Evolutionary conservation across 2,329 filamentous ascomycete species (phyloP), one percentile per base, ranked within the genome.

Genomic region (Aureobasidium sp.): DNA sequence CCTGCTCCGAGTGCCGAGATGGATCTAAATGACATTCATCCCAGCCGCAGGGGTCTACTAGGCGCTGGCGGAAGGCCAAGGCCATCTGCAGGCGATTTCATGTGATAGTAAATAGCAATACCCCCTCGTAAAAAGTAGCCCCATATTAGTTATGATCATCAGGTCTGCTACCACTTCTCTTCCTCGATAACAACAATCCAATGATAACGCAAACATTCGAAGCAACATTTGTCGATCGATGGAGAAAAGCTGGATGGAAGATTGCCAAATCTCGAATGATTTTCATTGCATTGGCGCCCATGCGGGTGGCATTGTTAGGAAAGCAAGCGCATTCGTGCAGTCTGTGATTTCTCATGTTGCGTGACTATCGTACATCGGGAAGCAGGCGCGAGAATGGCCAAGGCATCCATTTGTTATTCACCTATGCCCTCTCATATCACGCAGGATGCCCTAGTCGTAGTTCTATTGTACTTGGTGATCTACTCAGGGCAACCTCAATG

Each of bases 11-110:
- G 54, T 29, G 59, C 42, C 20, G 64, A 54, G 29, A 62, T 76
- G 25, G 76, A 77, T 60, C 50, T 77, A 56, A 74, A 72, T 43
- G 70, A 74, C 43, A 78, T 78, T 50, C 76, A 78, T 68, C 76
- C 76, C 15, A 74, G 71, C 36, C 69, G 76, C 20, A 71, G 76
- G 65, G 75, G 73, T 6, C 60, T 78, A 43, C 71, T 78, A 68
- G 70, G 69, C 43, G 70, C 64, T 11, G 47, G 59, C 25, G 68
- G 69, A 31, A 63, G 69, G 56, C 60, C 66, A 20, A 65, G 68
- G 23, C 63, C 63, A 29, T 60, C 45, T 50, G 63, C 63, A 36
- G 63, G 63, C 23, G 63, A 65, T 47, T 60, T 65, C 31, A 65
- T 65, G 9, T 65, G 42, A 40, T 40, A 55, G 53, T 54, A 47